phyloP scores from a whole-genome alignment of 2,329 filamentous ascomycete species.

The Fusarium siculi region DNA sequence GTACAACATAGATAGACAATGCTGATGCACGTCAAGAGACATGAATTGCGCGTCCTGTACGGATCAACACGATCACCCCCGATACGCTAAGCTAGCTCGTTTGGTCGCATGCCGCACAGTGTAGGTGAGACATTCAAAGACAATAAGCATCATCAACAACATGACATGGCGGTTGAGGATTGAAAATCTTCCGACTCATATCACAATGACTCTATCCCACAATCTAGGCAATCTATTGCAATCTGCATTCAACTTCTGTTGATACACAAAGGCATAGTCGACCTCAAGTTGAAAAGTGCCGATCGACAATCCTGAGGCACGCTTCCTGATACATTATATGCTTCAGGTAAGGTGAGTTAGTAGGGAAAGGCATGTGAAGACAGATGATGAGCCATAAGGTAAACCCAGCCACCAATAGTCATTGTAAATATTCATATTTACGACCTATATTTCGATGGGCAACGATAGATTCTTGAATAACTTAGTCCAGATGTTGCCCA shows the following conservation, averaged over 20 bases:
- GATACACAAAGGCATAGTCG: neutral
- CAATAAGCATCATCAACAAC: neutral
- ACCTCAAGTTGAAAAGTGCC: neutral
- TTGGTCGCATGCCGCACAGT: slow-evolving; percentile 15
- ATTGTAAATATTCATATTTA: neutral
- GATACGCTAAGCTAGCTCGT: slow-evolving; percentile 25
- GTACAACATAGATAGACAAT: slow-evolving; percentile 19
- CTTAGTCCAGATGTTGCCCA: neutral
- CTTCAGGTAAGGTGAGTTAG: neutral
- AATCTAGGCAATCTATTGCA: neutral
- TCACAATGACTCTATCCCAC: neutral
- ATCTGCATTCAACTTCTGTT: neutral
- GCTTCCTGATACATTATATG: neutral
- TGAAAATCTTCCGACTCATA: neutral
- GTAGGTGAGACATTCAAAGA: slow-evolving; percentile 6
- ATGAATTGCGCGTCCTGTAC: slow-evolving; percentile 37
- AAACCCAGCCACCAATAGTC: neutral
- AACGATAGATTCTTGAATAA: neutral
- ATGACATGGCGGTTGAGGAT: neutral
- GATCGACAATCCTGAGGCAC: neutral
- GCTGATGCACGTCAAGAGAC: slow-evolving; percentile 30
- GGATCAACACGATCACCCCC: slow-evolving; percentile 24
- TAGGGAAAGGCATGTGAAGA: slow-evolving; percentile 17
- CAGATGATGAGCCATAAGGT: neutral
- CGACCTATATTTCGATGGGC: neutral